Evolutionary conservation across 805 yeast species (phyloP), one percentile per base, ranked within the genome.

Genomic region (Candida dajiaensis): DNA sequence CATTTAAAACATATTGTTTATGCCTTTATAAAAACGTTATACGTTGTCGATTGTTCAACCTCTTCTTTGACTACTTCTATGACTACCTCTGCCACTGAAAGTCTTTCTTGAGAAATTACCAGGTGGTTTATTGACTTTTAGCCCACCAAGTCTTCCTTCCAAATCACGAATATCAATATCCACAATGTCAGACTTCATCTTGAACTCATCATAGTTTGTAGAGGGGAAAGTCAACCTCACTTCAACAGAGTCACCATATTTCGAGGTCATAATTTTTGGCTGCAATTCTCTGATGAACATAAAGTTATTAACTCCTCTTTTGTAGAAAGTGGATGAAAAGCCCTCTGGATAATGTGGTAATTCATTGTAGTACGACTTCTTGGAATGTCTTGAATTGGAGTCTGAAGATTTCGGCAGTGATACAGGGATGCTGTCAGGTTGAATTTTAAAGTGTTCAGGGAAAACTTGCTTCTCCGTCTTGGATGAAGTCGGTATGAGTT

Each of bases 261-360:
- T 71, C 19, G 68, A 68, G 13, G 73, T 64, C 18, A 72, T 67
- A 54, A 73, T 63, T 49, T 73, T 73, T 29, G 74, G 68, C 48
- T 73, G 78, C 25, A 74, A 56, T 50, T 74, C 78, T 47, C 78
- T 61, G 3, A 73, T 76, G 61, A 73, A 74, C 77, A 74, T 73
- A 50, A 74, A 74, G 51, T 71, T 71, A 47, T 72, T 73, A n/a
- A 64, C 64, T 4, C 76, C 76, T 40, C 78, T 56, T 41, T 70
- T 64, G 54, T 74, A 74, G 54, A 74, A 73, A 6, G 78, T 74
- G 1, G 78, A 73, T 2, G 77, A 65, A 43, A 73, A 74, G 0
- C 78, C 78, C 51, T 74, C 77, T 1, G 78, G 78, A 44, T 70
- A 70, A 15, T 55, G 45, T 6, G 53, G 57, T 6, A 47, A 50